Percentiles rank a stretch among this genome's conserved stretches.
Evolutionary conservation across 2,329 filamentous ascomycete genomes (phyloP).

Genomic region (Dryadomyces quercus-mongolicae): DNA sequence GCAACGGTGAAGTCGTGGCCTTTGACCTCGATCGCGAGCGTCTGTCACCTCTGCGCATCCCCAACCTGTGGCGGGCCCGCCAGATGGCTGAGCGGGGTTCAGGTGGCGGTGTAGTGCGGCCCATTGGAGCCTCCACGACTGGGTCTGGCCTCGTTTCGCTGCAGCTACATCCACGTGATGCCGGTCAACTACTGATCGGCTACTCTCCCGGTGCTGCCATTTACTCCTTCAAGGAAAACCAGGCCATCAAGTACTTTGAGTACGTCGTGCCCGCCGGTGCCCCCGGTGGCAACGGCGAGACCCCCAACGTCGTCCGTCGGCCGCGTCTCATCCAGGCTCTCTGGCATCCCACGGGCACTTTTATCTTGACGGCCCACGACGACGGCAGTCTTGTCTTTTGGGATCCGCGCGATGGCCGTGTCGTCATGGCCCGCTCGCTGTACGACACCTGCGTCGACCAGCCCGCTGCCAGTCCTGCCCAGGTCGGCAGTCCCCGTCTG

Average conservation of each 20-base stretch:
- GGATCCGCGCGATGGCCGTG: conserved; percentile 79
- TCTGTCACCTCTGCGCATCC: conserved; percentile 64
- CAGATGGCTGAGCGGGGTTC: conserved; percentile 40
- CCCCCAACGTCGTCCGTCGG: conserved; percentile 48
- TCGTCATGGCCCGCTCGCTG: conserved; percentile 74
- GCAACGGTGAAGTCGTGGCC: conserved; percentile 76
- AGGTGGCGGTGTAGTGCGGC: background rate
- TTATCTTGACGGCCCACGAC: conserved; percentile 75
- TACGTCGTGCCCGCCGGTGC: conserved; percentile 75
- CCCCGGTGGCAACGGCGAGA: conserved; percentile 63
- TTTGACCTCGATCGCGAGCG: conserved; percentile 81
- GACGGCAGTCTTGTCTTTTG: conserved; percentile 89
- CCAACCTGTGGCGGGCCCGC: conserved; percentile 76
- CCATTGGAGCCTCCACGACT: conserved; percentile 23
- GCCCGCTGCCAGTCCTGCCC: conserved; percentile 27
- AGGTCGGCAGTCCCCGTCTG: conserved; percentile 37
- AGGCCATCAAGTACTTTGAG: conserved; percentile 64
- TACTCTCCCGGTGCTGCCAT: conserved; percentile 79
- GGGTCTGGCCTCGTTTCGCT: conserved; percentile 55
- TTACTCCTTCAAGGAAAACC: conserved; percentile 91
- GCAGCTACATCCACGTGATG: conserved; percentile 79
- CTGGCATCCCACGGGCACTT: conserved; percentile 93
- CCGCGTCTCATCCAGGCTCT: conserved; percentile 71
- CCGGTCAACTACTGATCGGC: conserved; percentile 83
- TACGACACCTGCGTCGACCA: conserved; percentile 63